Evolutionary conservation across 441 rosid genomes (phyloP).

Genomic region (Viola pubescens): DNA sequence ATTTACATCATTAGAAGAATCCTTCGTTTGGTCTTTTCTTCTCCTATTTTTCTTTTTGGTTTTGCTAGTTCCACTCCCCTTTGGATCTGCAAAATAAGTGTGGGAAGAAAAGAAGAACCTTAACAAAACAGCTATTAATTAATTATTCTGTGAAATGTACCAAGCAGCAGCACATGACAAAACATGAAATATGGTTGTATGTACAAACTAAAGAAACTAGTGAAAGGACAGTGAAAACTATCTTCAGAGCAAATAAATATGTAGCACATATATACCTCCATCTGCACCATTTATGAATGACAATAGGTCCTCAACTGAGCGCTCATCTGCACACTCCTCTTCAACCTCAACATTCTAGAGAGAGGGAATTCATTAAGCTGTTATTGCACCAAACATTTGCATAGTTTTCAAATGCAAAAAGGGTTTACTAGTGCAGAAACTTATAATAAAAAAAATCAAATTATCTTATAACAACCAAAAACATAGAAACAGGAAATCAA

Average conservation of each 20-base stretch:
- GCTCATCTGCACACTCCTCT: conserved; percentile 74
- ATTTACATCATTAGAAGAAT: conserved; percentile 28
- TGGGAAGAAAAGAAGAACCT: not conserved
- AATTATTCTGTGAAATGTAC: not conserved
- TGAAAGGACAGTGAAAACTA: not conserved
- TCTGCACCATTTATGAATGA: conserved; percentile 73
- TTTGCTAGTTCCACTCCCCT: conserved; percentile 53
- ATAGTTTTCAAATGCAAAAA: not conserved
- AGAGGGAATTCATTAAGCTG: not conserved
- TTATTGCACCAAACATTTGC: conserved; percentile 1
- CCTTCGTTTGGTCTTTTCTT: conserved; percentile 56
- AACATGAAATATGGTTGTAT: not conserved
- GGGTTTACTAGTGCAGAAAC: not conserved
- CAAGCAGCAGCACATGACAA: not conserved
- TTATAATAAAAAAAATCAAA: too few relatives aligned
- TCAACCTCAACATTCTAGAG: conserved; percentile 60
- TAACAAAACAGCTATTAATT: conserved; percentile 1
- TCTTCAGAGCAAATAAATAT: not conserved
- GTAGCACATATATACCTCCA: conserved; percentile 36
- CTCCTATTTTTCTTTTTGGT: conserved; percentile 70
- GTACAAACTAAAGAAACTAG: conserved; percentile 4
- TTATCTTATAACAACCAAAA: not conserved
- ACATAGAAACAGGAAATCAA: not conserved
- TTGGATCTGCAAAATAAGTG: conserved; percentile 48
- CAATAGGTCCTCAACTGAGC: conserved; percentile 85